phyloP scores from a whole-genome alignment of 1,284 basidiomycete species.

The Heliocybe sulcata region DNA sequence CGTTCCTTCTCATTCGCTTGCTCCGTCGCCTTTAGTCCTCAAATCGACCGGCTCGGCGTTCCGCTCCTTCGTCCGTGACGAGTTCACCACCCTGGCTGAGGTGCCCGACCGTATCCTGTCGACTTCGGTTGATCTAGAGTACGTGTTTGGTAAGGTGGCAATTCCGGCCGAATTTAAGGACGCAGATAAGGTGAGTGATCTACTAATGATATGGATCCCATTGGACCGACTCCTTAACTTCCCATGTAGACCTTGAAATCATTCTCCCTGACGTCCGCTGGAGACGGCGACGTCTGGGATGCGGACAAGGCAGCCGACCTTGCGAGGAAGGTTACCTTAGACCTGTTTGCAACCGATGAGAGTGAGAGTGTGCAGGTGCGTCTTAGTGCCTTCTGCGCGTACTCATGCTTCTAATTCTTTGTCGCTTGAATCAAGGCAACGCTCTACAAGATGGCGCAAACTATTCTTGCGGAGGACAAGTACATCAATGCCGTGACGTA shows the following conservation, averaged over 20 bases:
- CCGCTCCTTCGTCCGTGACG: conserved; percentile 76
- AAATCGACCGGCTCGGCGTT: conserved; percentile 90
- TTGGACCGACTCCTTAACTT: background rate
- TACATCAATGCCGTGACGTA: conserved; percentile 65
- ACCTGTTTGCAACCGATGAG: conserved; percentile 82
- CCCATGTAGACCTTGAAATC: background rate
- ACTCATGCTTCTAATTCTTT: too few relatives aligned
- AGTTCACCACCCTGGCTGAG: conserved; percentile 80
- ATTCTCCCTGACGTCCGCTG: background rate
- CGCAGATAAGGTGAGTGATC: conserved; percentile 14
- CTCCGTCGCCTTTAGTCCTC: conserved; percentile 56
- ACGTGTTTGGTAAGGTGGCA: conserved; percentile 49
- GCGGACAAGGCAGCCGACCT: conserved; percentile 42
- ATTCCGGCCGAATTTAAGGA: conserved; percentile 28
- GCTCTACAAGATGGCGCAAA: conserved; percentile 83
- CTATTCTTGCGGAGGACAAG: conserved; percentile 61
- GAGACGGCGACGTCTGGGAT: conserved; percentile 4
- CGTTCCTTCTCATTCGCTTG: background rate
- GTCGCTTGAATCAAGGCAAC: conserved; percentile 76
- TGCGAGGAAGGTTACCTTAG: conserved; percentile 66
- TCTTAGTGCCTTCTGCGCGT: too few relatives aligned
- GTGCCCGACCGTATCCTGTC: conserved; percentile 87
- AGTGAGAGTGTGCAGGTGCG: conserved; percentile 87
- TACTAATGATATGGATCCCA: background rate
- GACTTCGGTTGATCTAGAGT: conserved; percentile 72